A percentile compares a stretch with the other conserved stretches of the same genome.
Evolutionary conservation across 768 basidiomycete species (phyloP).

Genomic region (Obba rivulosa): DNA sequence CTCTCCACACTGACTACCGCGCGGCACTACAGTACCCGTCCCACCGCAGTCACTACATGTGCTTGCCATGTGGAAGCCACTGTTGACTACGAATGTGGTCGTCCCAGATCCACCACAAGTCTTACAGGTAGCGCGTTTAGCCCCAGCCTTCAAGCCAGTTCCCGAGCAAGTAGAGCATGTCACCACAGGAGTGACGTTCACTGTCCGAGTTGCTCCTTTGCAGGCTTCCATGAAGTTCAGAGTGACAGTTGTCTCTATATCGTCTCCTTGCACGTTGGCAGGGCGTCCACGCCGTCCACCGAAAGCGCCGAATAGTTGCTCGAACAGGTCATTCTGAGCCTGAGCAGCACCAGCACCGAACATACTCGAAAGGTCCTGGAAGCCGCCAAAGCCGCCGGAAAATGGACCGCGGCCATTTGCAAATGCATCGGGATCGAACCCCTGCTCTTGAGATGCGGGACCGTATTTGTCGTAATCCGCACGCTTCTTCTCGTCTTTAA

Average conservation of each 20-base stretch:
- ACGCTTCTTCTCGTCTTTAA: constrained; percentile 94
- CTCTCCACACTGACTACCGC: constrained; percentile 66
- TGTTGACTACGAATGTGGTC: constrained; percentile 83
- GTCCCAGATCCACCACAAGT: constrained; percentile 85
- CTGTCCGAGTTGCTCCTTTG: constrained; percentile 73
- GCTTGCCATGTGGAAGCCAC: constrained; percentile 95
- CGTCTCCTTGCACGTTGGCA: constrained; percentile 59
- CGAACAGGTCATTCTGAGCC: constrained; percentile 42
- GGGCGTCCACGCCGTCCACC: constrained; percentile 28
- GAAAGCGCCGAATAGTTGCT: constrained; percentile 70
- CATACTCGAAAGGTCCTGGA: constrained; percentile 60
- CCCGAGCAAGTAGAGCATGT: constrained; percentile 84
- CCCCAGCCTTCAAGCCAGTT: constrained; percentile 80
- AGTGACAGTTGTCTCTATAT: constrained; percentile 72
- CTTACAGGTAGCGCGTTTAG: constrained; percentile 72
- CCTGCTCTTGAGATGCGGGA: constrained; percentile 84
- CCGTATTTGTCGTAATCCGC: constrained; percentile 91
- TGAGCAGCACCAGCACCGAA: constrained; percentile 47
- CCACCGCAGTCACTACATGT: constrained; percentile 84
- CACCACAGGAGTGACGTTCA: constrained; percentile 75
- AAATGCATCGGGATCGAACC: constrained; percentile 90
- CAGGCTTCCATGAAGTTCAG: constrained; percentile 93
- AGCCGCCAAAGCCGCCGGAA: constrained; percentile 40
- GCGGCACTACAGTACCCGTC: constrained; percentile 73
- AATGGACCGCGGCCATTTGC: constrained; percentile 39